Base-by-base conservation (phyloP, 331 rosid species). In the Ulmus americana region DNA sequence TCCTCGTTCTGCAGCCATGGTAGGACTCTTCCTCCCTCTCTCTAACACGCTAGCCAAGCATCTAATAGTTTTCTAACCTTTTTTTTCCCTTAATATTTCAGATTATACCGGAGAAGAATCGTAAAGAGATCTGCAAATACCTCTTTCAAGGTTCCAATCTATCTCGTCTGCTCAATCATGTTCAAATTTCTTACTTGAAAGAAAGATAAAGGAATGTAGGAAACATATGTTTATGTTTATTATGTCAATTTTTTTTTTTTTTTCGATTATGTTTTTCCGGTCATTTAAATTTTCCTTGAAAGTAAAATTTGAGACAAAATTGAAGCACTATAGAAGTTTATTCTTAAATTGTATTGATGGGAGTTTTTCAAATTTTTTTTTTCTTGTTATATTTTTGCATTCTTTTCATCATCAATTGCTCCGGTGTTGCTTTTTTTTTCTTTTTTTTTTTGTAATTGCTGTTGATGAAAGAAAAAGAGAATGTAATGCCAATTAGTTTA, bases 101-200 rank as follows among this genome's bases (percentile, higher is more conserved):
- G 80, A 82, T 79, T 62, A 82, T 82, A 58, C 45, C 78, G 11
- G 82, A 79, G 73, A 79, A 82, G 65, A 82, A 82, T 53, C 76
- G 76, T 39, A 73, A 66, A 62, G 84, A 79, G 69, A 82, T 82
- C 68, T 82, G 80, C 76, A 79, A 82, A 40, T 76, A 82, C 68
- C 82, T 76, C 61, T 79, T 79, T 61, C 79, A 64, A 79, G 84
- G 84, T 82, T 7, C 15, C 22, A 12, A 12, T 38, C 46, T 51
- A 3, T 35, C 18, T 28, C 35, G 4, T 39, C 10, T 28, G 5
- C 45, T 41, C 5, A 2, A 0, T 38, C 20, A 41, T 6, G 2
- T 1, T 43, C 41, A 13, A 10, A 3, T 20, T 20, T 46, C 6
- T 6, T 6, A 6, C 52, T 1, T 11, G 5, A 5, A 9, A 47